Conservation (phyloP, 2,329 filamentous ascomycete genomes). For the Sporothrix dimorphospora region DNA sequence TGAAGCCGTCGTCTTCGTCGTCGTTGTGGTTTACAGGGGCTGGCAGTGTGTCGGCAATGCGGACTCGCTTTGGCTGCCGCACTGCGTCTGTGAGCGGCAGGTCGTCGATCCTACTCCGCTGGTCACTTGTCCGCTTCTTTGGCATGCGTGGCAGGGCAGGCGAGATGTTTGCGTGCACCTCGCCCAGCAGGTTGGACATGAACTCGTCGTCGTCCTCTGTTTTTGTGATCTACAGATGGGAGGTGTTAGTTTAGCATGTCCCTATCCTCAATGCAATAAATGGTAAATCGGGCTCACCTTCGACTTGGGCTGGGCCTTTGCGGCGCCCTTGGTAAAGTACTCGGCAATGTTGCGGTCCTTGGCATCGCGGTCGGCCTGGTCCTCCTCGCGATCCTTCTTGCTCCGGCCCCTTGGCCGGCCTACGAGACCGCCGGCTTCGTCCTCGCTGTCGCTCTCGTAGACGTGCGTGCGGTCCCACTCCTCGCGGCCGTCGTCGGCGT, state of each 20-base stretch:
- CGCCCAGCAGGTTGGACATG: slow-evolving; percentile 78
- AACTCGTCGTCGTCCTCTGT: slow-evolving; percentile 90
- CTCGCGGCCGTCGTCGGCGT: slow-evolving; percentile 93
- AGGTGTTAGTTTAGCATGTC: too few relatives aligned
- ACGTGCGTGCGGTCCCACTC: slow-evolving; percentile 79
- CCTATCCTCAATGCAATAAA: too few relatives aligned
- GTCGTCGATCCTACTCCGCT: slow-evolving; percentile 72
- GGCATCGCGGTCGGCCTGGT: slow-evolving; percentile 80
- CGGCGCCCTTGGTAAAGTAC: slow-evolving; percentile 82
- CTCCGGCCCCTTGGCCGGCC: slow-evolving; percentile 56
- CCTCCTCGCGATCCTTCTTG: slow-evolving; percentile 87
- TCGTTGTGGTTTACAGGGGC: slow-evolving; percentile 55
- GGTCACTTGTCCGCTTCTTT: slow-evolving; percentile 71
- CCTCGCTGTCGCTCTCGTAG: slow-evolving; percentile 76
- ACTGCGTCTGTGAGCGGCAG: slow-evolving; percentile 70
- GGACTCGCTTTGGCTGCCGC: slow-evolving; percentile 62
- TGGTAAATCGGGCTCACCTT: slow-evolving; percentile 64
- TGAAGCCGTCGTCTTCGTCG: slow-evolving; percentile 57
- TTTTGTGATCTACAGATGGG: too few relatives aligned
- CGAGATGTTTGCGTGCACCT: slow-evolving; percentile 78
- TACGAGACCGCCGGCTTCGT: slow-evolving; percentile 49
- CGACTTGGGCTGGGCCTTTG: slow-evolving; percentile 69
- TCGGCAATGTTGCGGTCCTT: slow-evolving; percentile 91
- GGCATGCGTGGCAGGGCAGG: slow-evolving; percentile 58
- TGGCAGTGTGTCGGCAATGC: slow-evolving; percentile 54